Evolutionary conservation across 306 rosid genomes (phyloP).

Genomic region (Dalbergia cochinchinensis): DNA sequence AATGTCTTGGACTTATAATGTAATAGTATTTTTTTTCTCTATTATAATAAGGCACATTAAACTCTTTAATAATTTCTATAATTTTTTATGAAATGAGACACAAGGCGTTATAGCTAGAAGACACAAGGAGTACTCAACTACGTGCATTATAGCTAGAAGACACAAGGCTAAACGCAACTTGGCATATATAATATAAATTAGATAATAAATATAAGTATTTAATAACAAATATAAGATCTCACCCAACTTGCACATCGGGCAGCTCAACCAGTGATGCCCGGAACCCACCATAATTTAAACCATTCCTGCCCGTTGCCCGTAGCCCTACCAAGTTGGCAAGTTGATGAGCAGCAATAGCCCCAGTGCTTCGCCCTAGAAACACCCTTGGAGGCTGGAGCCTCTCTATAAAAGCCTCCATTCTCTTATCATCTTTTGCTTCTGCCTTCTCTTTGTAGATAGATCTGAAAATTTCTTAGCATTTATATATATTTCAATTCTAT

Average conservation of each 20-base stretch:
- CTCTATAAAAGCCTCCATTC: constrained; percentile 43
- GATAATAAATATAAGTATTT: not conserved
- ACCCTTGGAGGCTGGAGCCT: not conserved
- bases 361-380: constrained; percentile 43
- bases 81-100: no score
- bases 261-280: constrained; percentile 31
- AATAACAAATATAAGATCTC: not conserved
- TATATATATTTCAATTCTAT: no score
- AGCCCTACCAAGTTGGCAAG: constrained; percentile 41
- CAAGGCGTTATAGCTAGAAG: not conserved
- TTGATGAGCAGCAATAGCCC: not conserved
- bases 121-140: not conserved
- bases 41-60: no score
- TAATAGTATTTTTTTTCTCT: no score
- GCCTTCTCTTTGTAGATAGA: not conserved
- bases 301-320: constrained; percentile 35
- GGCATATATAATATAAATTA: not conserved
- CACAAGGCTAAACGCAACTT: not conserved
- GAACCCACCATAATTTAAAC: not conserved
- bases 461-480: not conserved
- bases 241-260: constrained; percentile 51
- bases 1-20: no score
- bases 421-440: not conserved
- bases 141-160: not conserved
- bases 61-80: no score